A percentile compares a stretch with the other conserved stretches of the same genome.
Evolutionary conservation across 192 early-diverging fungal species (phyloP).

Genomic region (Mortierella hygrophila): DNA sequence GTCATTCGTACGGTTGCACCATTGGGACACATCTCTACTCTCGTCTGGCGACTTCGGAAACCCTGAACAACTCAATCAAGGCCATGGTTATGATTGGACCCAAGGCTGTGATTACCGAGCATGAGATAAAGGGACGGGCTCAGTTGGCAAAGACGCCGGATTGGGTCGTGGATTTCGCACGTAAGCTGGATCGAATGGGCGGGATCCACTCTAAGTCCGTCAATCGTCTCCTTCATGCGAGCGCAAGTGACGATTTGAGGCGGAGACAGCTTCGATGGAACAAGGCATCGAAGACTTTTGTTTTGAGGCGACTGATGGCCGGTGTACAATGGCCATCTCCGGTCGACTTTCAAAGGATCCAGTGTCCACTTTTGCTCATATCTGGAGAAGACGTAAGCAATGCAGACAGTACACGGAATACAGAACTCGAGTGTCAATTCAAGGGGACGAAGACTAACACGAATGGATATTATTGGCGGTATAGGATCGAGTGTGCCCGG

Average conservation of each 20-base stretch:
- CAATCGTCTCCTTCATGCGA: slow-evolving; percentile 55
- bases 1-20: slow-evolving; percentile 69
- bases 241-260: slow-evolving; percentile 48
- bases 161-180: slow-evolving; percentile 59
- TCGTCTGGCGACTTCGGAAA: slow-evolving; percentile 1
- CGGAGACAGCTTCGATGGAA: slow-evolving; percentile 66
- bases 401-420: neutral
- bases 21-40: slow-evolving; percentile 61
- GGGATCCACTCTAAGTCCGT: slow-evolving; percentile 62
- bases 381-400: slow-evolving; percentile 60
- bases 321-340: slow-evolving; percentile 54
- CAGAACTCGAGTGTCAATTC: neutral
- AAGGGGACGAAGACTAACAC: too few species aligned
- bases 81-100: slow-evolving; percentile 66
- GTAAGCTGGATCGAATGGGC: slow-evolving; percentile 61
- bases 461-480: neutral
- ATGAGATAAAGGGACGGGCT: slow-evolving; percentile 37
- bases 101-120: slow-evolving; percentile 59
- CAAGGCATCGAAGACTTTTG: slow-evolving; percentile 59
- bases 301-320: slow-evolving; percentile 57
- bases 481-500: slow-evolving; percentile 59
- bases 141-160: slow-evolving; percentile 59
- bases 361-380: slow-evolving; percentile 59
- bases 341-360: slow-evolving; percentile 52
- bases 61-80: slow-evolving; percentile 51